Evolutionary conservation across 2,329 filamentous ascomycete genomes (phyloP), one percentile per base, ranked within the genome.

Genomic region (Colletotrichum eleusines): DNA sequence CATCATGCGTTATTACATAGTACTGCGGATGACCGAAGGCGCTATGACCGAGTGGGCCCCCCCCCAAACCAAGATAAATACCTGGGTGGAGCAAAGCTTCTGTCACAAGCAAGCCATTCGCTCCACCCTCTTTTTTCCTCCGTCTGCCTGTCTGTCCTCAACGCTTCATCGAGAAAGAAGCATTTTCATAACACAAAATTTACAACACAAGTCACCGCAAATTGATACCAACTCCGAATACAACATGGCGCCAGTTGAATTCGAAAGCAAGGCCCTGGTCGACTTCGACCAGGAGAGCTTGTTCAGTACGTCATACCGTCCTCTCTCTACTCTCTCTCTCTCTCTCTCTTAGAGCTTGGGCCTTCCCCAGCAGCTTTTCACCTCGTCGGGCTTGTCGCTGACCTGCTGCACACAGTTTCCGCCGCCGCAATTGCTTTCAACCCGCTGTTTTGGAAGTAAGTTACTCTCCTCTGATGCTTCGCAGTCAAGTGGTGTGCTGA

Each of bases 371-470:
- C 42, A 53, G 20, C 60, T 26, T 44, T 50, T 67, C 51, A 26
- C 53, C 54, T 46, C 68, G 50, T 33, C 53, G 69, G 28, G 57
- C 68, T 48, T 33, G 9, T 53, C 48, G 72, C 73, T 76, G 65
- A 77, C 72, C 31, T 28, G n/a, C n/a, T 69, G 51, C 23, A 23
- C 59, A 69, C 75, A 97, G 95, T 96, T 75, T 93, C 94, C 75
- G 93, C 91, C 58, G 87, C 86, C 66, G 89, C 93, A 63, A 97
- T 99, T 82, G 88, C 91, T 59, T 98, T 99, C 84, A 99, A 99
- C 83, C 96, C 96, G 28, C 91, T 96, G n/a, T 98, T 98, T 83
- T 99, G 96, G 96, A 99, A 99, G 95, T 97, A 87, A 86, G 93
- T 88, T 54, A 65, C 51, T 62, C 53, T 57, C 44, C 48, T 28